Percentiles rank a stretch among this genome's conserved stretches.
These are phyloP conservation scores for Sporothrix schenckii DNA, from an alignment of 2,329 filamentous ascomycete species.

Conservation along the genomic window DNA sequence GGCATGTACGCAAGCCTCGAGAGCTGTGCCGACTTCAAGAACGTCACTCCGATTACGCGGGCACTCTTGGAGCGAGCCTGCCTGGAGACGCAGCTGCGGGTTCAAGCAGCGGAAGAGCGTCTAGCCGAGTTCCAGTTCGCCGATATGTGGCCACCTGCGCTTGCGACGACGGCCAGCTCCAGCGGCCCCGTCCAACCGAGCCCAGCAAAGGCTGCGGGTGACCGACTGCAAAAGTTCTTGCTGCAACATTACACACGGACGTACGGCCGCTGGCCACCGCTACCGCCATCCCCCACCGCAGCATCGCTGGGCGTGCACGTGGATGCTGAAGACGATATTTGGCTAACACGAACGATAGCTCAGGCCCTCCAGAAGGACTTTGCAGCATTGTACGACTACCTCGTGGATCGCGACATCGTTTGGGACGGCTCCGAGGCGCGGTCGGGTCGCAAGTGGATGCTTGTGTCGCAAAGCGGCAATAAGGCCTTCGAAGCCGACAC, in stretches of 20 bases:
- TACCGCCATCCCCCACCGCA: constrained; percentile 34
- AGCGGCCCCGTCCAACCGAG: constrained; percentile 41
- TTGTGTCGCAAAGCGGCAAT: constrained; percentile 55
- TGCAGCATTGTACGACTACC: constrained; percentile 68
- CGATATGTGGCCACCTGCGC: constrained; percentile 60
- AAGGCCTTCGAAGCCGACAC: constrained; percentile 54
- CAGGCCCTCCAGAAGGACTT: constrained; percentile 66
- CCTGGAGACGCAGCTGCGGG: constrained; percentile 63
- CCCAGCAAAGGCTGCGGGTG: constrained; percentile 58
- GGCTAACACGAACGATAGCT: constrained; percentile 63
- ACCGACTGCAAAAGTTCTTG: constrained; percentile 64
- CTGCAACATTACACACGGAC: constrained; percentile 57
- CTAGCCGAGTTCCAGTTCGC: constrained; percentile 62
- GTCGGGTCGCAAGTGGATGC: constrained; percentile 66
- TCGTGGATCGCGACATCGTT: constrained; percentile 67
- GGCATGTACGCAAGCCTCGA: constrained; percentile 64
- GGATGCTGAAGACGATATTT: constrained; percentile 52
- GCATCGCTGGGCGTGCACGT: constrained; percentile 34
- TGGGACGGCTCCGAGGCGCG: constrained; percentile 67
- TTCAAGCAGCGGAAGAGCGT: constrained; percentile 64
- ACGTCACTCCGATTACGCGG: constrained; percentile 63
- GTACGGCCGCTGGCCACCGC: constrained; percentile 64
- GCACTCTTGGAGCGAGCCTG: constrained; percentile 64
- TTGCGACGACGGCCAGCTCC: constrained; percentile 39
- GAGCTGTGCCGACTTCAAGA: constrained; percentile 57